Evolutionary conservation across 768 basidiomycete genomes (phyloP), one percentile per base, ranked within the genome.

Genomic region (Russula sp.): DNA sequence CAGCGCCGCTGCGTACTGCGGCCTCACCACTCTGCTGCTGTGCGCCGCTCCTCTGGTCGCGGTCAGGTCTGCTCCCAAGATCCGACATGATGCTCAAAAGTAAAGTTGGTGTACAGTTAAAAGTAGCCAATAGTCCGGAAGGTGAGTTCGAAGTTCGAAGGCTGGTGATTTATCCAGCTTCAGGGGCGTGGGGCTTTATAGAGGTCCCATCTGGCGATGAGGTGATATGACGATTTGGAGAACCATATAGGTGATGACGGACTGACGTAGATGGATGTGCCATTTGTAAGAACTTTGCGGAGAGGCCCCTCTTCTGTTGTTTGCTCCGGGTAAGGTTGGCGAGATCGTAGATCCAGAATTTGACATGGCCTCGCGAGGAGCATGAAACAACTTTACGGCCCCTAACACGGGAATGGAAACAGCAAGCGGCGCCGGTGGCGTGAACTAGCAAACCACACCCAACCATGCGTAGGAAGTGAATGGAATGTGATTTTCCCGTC

Each of bases 261-360:
- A n/a, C 45, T 63, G 62, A 63, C 62, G 52, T 63, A 31, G 20
- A 57, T 4, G 35, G 20, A 18, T 22, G 32, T 34, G 39, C 16
- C 39, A 59, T 18, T 9, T 31, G 37, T 35, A 16, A 20, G 18
- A 31, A 14, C 4, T 14, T n/a, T 48, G 16, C 8, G 40, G 40
- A 34, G n/a, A 10, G 9, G n/a, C 31, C 13, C 37, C 58, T 39
- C 57, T 27, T 39, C 9, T 37, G 35, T 37, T 8, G 35, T 44
- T 18, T 8, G 18, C 6, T 44, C 39, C 39, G 11, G 39, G 39
- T 14, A 40, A 40, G 39, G 39, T 40, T 14, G 11, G 35, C 35
- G 35, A 37, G 35, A 10, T 37, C 35, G 35, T 37, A 37, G 35
- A 37, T 8, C 10, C 35, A 37, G 35, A 37, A 37, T 37, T 37